Evolutionary conservation across 331 rosid genomes (phyloP), one percentile per base, ranked within the genome.

Genomic region (Acacia concinna): DNA sequence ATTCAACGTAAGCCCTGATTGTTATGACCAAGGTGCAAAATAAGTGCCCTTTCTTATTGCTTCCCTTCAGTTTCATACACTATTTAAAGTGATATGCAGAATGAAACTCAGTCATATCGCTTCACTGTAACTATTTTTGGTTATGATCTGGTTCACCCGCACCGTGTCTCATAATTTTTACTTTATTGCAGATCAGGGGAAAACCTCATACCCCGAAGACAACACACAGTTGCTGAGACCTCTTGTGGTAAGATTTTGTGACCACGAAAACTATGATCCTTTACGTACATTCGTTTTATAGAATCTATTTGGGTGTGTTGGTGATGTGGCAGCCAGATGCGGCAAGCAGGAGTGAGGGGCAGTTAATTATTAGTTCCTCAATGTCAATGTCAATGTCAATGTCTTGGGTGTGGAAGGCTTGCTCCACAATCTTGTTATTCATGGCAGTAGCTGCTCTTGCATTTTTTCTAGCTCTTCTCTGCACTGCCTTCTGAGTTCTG

Each of bases 1-100:
- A 64, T 65, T 40, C 69, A 38, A 38, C 30, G 43, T 13, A 13
- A 69, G 60, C 73, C 14, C 25, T 28, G 73, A 60, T 27, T 32
- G 11, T 60, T 28, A 12, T 62, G 60, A 76, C 44, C 78, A 81
- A 81, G 85, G 74, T 81, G 77, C 59, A 5, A 28, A 56, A 56
- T 23, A 56, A 0, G 17, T 56, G 15, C 1, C 63, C 32, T 56
- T 15, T 18, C 37, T 35, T 46, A 13, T 44, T 15, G 30, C 63
- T 31, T 56, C 63, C 15, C 63, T 25, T 51, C 15, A 15, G 12
- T 46, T 6, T 56, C 31, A 56, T 11, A 10, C 57, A 18, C 14
- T 47, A n/a, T n/a, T n/a, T n/a, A n/a, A n/a, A n/a, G n/a, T n/a
- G n/a, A n/a, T 18, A 47, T 47, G 54, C 18, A 47, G n/a, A 46